A percentile compares a stretch with the other conserved stretches of the same genome.
These are phyloP conservation scores for Fonsecaea pugnacius DNA, from an alignment of 2,329 filamentous ascomycete species.

Conservation along the genomic window DNA sequence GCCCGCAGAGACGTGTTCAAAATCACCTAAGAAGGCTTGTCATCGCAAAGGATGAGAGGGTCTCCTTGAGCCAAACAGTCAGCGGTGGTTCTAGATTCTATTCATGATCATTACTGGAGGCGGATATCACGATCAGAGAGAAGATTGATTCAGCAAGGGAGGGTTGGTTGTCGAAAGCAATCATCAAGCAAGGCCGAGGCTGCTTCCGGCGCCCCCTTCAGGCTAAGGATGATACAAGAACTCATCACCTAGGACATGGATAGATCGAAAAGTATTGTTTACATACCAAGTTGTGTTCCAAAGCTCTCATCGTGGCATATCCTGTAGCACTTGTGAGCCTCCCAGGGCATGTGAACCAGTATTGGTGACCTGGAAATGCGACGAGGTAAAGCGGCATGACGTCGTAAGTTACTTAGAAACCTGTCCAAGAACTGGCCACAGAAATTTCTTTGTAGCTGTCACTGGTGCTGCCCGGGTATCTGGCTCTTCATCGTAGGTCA, in stretches of 20 bases:
- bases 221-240: conserved; percentile 96
- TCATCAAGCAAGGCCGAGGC: conserved; percentile 35
- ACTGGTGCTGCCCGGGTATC: conserved; percentile 4
- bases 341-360: neutral
- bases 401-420: conserved; percentile 1
- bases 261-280: conserved; percentile 20
- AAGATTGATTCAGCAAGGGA: conserved; percentile 52
- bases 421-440: conserved; percentile 32
- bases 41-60: neutral
- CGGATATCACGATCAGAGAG: conserved; percentile 46
- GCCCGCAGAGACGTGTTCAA: neutral
- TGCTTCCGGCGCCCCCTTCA: conserved; percentile 55
- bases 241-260: conserved; percentile 69
- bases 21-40: neutral
- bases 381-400: neutral
- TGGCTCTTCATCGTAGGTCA: conserved; percentile 31
- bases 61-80: neutral
- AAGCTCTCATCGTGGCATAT: neutral
- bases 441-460: conserved; percentile 27
- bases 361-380: neutral
- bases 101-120: neutral
- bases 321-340: neutral
- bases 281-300: conserved; percentile 14
- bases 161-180: conserved; percentile 43
- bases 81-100: neutral